Base-by-base conservation (phyloP, 805 yeast genomes). In the Myxozyma monticola region DNA sequence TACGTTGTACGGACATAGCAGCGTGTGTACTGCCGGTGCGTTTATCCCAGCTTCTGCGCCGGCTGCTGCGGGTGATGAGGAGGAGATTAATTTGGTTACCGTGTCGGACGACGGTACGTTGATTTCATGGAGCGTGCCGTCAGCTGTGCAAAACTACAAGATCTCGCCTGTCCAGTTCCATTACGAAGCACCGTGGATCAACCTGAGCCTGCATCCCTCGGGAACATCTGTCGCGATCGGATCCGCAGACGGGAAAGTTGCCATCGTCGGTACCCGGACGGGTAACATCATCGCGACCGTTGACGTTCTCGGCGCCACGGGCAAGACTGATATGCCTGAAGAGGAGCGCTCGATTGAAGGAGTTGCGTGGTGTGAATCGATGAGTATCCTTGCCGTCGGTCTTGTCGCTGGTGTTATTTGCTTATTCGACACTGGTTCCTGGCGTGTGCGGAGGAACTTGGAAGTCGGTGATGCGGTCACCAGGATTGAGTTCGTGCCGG, bases 101-200 rank as follows among this genome's bases (percentile, higher is more conserved):
- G 73, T 81, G 18, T 81, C 95, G 20, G 90, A 88, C 56, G 98
- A 93, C 69, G 89, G 96, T 25, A 73, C 88, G 4, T 78, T 93
- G 29, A 82, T 90, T 49, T 82, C 82, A 51, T 91, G 98, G 98
- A 88, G 89, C 65, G 86, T 90, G 49, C 90, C 80, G 71, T 82
- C 91, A 3, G 82, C 82, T 26, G 81, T 79, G 40, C 80, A 81
- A 31, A 75, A 78, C 56, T 91, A 80, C 73, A 85, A 83, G 62
- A 71, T 87, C 52, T 76, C 78, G 48, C 78, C 81, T 21, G 74
- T 75, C 21, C 85, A 83, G 51, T 79, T 88, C 65, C 84, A 80
- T 63, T 95, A 93, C 26, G 76, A 78, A 45, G 85, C 93, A 45
- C 95, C 96, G 18, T 93, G 98, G 97, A 91, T 91, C 40, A 78